Base-by-base conservation (phyloP, 805 yeast species). In the Saccharomycopsis fibuligera region DNA sequence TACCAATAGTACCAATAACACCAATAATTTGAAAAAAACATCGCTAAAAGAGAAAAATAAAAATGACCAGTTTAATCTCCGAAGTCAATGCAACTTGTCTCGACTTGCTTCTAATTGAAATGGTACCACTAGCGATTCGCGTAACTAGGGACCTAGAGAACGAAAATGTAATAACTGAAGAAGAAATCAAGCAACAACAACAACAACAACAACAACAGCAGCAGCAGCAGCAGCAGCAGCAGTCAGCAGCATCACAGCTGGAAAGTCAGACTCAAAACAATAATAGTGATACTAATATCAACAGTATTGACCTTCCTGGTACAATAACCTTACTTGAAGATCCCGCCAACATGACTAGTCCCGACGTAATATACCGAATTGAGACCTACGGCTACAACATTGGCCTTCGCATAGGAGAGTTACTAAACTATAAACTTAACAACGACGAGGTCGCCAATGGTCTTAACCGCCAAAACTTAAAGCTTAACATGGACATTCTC, bases 381-480 rank as follows among this genome's bases (percentile, higher is more conserved):
- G 93, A 87, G 57, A 68, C 67, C 4, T 77, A 81, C 48, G 97
- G 97, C 0, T 84, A 73, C 62, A 70, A 73, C 33, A 70, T 86
- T 2, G 96, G 96, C 0, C 65, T 72, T 12, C 78, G 81, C 33
- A 56, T 79, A 14, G 71, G 76, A 1, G 81, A 79, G 54, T 54
- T 76, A 12, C 55, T 69, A 27, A 45, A 43, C 31, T 51, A 44
- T 33, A 48, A 50, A 30, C 25, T 52, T 5, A 69, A 75, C 52
- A 67, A 74, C 41, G 72, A 76, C 39, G 76, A 76, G 39, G 68
- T 75, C 14, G 67, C 74, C 48, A 48, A 50, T 30, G 51, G 49
- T 16, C 30, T 27, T 6, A 43, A 35, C 58, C 62, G 46, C 65
- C 73, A 24, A 59, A 70, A 59, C 58, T 68, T 61, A 58, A 75